Evolutionary conservation across 805 yeast genomes (phyloP), one percentile per base, ranked within the genome.

Genomic region (Candida coquimbonensis): DNA sequence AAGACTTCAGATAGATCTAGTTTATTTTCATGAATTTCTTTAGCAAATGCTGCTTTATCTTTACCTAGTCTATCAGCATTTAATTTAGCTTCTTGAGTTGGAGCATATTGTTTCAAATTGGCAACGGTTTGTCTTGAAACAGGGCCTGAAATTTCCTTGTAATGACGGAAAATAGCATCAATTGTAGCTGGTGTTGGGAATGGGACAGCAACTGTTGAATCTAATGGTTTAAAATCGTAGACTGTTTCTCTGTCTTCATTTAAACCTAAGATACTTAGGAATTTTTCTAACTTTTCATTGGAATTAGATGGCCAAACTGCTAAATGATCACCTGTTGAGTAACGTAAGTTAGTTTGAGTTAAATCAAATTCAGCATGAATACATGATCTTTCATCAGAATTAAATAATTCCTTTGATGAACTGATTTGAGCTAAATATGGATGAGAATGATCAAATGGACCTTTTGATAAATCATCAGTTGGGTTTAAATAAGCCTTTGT

Each of bases 271-370:
- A 85, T 80, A 39, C 67, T 54, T 49, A 84, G 67, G 55, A 93
- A 84, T 38, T 73, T 70, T n/a, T 69, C 73, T 32, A 89, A 82
- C 56, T 85, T 79, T 62, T 81, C 87, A 59, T 82, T 72, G 2
- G 95, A 72, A 66, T 91, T 91, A 24, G 93, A 87, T 33, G 97
- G 93, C 95, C 96, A 87, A 47, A 93, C 71, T 14, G 96, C 98
- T 51, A 93, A 67, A 67, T 91, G 98, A 63, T 91, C 99, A 65
- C 99, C 99, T 5, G 99, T 91, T 40, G 91, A 73, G 66, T 91
- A 91, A 56, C 83, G 80, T 59, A 93, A 70, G 57, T 83, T 83
- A 5, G 91, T 74, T 27, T 69, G 77, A 1, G 88, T 74, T 34
- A 89, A 67, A 60, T 91, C 97, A 55, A 91, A 81, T 66, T 93